Conservation (phyloP, 164 flowering plant genomes). For the Chimonanthus praecox region DNA sequence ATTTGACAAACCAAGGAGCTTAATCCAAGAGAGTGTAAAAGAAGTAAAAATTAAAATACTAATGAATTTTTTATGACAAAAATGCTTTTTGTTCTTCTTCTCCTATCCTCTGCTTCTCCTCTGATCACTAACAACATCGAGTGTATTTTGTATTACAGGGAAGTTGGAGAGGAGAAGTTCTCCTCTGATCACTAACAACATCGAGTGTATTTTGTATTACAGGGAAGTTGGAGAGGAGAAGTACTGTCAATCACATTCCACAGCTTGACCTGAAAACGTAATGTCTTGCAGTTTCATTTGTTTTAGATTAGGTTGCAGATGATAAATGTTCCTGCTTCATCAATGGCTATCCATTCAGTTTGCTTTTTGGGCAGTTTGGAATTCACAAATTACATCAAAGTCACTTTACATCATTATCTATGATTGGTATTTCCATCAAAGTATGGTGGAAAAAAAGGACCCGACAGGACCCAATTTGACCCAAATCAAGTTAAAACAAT, state of each 20-base stretch:
- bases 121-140: too few species aligned
- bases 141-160: too few species aligned
- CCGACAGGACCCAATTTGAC: too few species aligned
- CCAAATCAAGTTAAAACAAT: too few species aligned
- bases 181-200: neutral
- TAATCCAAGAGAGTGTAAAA: too few species aligned
- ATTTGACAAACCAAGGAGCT: neutral
- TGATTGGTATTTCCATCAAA: neutral
- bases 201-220: slow-evolving; percentile 13
- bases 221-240: slow-evolving; percentile 47
- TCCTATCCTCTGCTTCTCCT: neutral
- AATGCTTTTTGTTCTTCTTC: neutral
- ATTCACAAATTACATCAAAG: too few species aligned
- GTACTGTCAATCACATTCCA: slow-evolving; percentile 17
- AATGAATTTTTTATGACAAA: neutral
- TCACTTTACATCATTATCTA: neutral
- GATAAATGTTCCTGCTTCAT: neutral
- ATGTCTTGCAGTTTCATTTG: neutral
- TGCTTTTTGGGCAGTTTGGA: neutral
- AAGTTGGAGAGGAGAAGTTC: too few species aligned
- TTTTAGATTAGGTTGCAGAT: neutral
- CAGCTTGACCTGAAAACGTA: slow-evolving; percentile 50
- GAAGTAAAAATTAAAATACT: neutral
- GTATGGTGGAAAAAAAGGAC: neutral
- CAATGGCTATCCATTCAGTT: neutral